phyloP scores from a whole-genome alignment of 1,284 basidiomycete genomes.

The Flammula alnicola region DNA sequence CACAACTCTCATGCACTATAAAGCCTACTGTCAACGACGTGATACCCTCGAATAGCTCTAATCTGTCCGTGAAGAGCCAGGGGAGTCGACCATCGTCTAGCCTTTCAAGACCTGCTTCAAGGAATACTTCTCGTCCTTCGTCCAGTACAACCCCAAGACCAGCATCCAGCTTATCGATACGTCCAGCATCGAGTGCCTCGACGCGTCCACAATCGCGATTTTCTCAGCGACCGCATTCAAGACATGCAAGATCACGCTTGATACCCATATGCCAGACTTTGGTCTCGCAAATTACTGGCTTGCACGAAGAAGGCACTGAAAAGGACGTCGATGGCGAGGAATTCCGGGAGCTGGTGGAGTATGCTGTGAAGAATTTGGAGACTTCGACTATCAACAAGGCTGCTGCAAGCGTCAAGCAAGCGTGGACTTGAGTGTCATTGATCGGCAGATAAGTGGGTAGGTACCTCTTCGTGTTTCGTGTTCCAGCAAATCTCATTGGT shows the following conservation, averaged over 20 bases:
- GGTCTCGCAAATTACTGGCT: conserved; percentile 55
- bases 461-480: conserved; percentile 42
- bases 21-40: too few species aligned
- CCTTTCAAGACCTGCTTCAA: conserved; percentile 22
- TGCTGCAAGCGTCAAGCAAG: too few species aligned
- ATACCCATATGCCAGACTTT: conserved; percentile 58
- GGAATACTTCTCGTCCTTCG: conserved; percentile 23
- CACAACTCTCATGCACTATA: not conserved
- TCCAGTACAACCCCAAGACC: conserved; percentile 32
- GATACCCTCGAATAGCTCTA: conserved; percentile 23
- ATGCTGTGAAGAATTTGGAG: conserved; percentile 53
- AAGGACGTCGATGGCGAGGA: conserved; percentile 48
- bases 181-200: conserved; percentile 43
- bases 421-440: conserved; percentile 57
- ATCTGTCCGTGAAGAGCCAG: conserved; percentile 19
- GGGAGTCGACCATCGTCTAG: conserved; percentile 21
- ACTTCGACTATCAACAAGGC: conserved; percentile 53
- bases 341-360: conserved; percentile 56
- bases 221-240: conserved; percentile 55
- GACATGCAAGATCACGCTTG: conserved; percentile 57
- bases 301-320: conserved; percentile 42
- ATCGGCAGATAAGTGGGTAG: conserved; percentile 58
- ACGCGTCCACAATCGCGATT: conserved; percentile 56
- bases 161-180: conserved; percentile 28
- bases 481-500: conserved; percentile 6